Evolutionary conservation across 108 stramenopile species (phyloP).

Genomic region (Nitzschia palea): DNA sequence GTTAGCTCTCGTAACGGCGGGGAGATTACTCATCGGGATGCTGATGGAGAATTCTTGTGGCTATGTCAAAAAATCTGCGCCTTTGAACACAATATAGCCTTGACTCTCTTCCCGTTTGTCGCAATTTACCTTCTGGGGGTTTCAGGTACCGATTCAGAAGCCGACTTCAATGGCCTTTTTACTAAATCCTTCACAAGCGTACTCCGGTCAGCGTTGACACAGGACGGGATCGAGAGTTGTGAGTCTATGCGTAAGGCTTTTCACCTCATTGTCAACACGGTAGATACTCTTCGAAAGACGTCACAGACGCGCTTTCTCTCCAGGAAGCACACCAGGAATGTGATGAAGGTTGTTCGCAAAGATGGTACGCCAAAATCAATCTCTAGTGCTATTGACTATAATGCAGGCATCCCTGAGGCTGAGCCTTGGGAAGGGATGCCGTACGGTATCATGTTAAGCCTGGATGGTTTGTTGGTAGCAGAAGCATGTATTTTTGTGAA

Average conservation of each 20-base stretch:
- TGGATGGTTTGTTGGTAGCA: slow-evolving; percentile 66
- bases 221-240: not conserved
- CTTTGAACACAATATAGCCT: slow-evolving; percentile 60
- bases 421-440: slow-evolving; percentile 65
- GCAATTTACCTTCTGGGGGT: slow-evolving; percentile 50
- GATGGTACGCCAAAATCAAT: slow-evolving; percentile 11
- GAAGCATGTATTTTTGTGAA: slow-evolving; percentile 55
- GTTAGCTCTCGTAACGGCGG: slow-evolving; percentile 16
- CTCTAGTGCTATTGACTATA: slow-evolving; percentile 9
- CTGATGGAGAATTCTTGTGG: slow-evolving; percentile 45
- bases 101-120: slow-evolving; percentile 59
- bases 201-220: not conserved
- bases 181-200: slow-evolving; percentile 9
- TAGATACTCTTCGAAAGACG: slow-evolving; percentile 48
- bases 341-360: slow-evolving; percentile 11
- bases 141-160: not conserved
- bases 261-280: slow-evolving; percentile 47
- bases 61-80: slow-evolving; percentile 51
- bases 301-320: slow-evolving; percentile 54
- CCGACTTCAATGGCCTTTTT: not conserved
- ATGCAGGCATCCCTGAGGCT: slow-evolving; percentile 11
- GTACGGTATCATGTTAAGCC: slow-evolving; percentile 60
- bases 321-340: slow-evolving; percentile 19
- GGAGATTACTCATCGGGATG: slow-evolving; percentile 12
- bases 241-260: slow-evolving; percentile 27